Conservation (phyloP, 345 rosid species). For the Salix purpurea region DNA sequence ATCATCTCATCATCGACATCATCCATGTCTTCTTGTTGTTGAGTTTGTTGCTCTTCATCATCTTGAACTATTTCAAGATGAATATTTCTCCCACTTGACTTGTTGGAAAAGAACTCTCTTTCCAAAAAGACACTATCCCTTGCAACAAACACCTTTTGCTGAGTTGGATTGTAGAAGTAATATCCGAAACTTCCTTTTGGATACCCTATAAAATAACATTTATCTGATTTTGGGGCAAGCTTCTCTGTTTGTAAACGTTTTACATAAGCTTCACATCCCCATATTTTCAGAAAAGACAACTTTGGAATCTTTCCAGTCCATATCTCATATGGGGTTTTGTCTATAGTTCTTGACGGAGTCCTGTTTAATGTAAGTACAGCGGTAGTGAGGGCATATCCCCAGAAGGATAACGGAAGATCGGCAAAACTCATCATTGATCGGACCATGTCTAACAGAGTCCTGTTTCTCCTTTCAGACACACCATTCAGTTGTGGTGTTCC, state of each 20-base stretch:
- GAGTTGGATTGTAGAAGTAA: neutral
- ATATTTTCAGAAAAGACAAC: neutral
- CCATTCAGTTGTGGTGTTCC: neutral
- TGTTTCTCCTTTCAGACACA: too few relatives aligned
- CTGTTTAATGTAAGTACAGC: neutral
- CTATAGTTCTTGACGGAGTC: neutral
- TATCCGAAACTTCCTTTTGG: neutral
- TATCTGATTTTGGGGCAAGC: too few relatives aligned
- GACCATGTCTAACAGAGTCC: too few relatives aligned
- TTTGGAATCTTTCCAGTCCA: neutral
- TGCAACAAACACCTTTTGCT: slow-evolving; percentile 6
- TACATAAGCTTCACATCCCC: slow-evolving; percentile 1
- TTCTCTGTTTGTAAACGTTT: neutral
- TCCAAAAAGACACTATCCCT: neutral
- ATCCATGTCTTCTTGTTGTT: neutral
- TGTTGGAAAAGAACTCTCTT: neutral
- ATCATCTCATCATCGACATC: too few relatives aligned
- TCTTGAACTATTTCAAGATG: slow-evolving; percentile 4
- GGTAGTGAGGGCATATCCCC: neutral
- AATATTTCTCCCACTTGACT: neutral
- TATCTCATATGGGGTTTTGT: slow-evolving; percentile 1
- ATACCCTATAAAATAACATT: too few relatives aligned
- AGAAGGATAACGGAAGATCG: neutral
- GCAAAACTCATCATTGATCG: neutral
- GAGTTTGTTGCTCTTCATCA: neutral